A percentile compares a stretch with the other conserved stretches of the same genome.
Evolutionary conservation across 257 asterid genomes (phyloP).

Genomic region (Ophiorrhiza pumila): DNA sequence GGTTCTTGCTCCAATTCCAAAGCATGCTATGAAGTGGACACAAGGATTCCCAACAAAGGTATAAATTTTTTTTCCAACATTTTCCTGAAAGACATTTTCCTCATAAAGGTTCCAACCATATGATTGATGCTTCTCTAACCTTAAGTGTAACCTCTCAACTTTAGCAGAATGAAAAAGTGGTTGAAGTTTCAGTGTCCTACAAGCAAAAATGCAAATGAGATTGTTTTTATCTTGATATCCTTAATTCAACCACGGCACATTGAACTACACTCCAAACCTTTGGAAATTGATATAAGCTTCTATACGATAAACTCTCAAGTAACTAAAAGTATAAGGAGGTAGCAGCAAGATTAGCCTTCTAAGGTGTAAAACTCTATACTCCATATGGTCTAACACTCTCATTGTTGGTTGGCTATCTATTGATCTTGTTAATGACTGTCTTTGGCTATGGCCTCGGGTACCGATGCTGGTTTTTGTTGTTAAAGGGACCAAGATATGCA

Average conservation of each 20-base stretch:
- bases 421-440: not conserved
- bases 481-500: too few species aligned
- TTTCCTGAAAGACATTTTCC: not conserved
- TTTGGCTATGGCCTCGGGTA: not conserved
- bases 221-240: too few species aligned
- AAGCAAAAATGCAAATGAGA: not conserved
- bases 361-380: too few species aligned
- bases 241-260: not conserved
- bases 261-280: not conserved
- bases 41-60: constrained; percentile 96
- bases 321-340: too few species aligned
- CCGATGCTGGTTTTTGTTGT: not conserved
- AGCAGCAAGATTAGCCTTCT: not conserved
- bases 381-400: not conserved
- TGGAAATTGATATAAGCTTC: not conserved
- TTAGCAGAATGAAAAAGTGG: not conserved
- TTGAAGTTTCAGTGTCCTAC: not conserved
- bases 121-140: not conserved
- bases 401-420: not conserved
- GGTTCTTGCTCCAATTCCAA: constrained; percentile 91
- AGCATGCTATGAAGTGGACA: constrained; percentile 80
- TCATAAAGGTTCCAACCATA: not conserved
- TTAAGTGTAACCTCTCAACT: not conserved
- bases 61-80: constrained; percentile 1
- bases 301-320: too few species aligned